These are phyloP conservation scores for Aethionema arabicum DNA, from an alignment of 345 rosid genomes.

Conservation along the genomic window DNA sequence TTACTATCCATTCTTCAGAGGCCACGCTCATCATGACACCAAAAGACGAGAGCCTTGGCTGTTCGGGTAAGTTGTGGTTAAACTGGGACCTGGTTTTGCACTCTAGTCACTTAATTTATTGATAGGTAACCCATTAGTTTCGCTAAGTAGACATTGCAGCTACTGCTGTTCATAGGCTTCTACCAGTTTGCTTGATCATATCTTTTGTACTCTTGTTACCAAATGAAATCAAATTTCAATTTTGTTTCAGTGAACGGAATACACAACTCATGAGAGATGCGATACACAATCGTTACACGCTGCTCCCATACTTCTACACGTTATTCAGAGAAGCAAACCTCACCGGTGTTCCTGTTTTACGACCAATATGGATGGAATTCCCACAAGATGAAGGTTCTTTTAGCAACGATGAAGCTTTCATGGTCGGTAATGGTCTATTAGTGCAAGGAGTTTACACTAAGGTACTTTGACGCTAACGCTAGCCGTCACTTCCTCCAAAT, in stretches of 20 bases:
- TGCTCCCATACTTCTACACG: slow-evolving; percentile 93
- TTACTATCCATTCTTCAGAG: slow-evolving; percentile 97
- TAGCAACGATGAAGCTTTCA: slow-evolving; percentile 89
- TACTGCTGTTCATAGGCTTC: slow-evolving; percentile 6
- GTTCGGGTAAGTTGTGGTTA: slow-evolving; percentile 64
- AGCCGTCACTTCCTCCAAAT: slow-evolving; percentile 9
- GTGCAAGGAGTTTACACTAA: slow-evolving; percentile 91
- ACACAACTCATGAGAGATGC: slow-evolving; percentile 88
- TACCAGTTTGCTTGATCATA: slow-evolving; percentile 10
- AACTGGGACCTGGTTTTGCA: neutral
- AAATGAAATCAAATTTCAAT: neutral
- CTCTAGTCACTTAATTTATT: neutral
- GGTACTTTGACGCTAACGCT: slow-evolving; percentile 43
- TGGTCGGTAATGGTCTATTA: slow-evolving; percentile 88
- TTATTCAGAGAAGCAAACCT: slow-evolving; percentile 93
- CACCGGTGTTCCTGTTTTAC: slow-evolving; percentile 78
- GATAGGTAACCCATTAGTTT: slow-evolving; percentile 10
- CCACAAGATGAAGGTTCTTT: slow-evolving; percentile 85
- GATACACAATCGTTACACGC: slow-evolving; percentile 73
- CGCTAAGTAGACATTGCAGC: slow-evolving; percentile 7
- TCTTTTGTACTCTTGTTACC: neutral
- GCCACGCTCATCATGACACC: slow-evolving; percentile 96
- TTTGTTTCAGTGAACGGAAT: slow-evolving; percentile 68
- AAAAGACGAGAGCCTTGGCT: slow-evolving; percentile 98
- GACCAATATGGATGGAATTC: slow-evolving; percentile 99